These are phyloP conservation scores for Fragaria nilgerrensis DNA, from an alignment of 306 rosid genomes.

Conservation along the genomic window DNA sequence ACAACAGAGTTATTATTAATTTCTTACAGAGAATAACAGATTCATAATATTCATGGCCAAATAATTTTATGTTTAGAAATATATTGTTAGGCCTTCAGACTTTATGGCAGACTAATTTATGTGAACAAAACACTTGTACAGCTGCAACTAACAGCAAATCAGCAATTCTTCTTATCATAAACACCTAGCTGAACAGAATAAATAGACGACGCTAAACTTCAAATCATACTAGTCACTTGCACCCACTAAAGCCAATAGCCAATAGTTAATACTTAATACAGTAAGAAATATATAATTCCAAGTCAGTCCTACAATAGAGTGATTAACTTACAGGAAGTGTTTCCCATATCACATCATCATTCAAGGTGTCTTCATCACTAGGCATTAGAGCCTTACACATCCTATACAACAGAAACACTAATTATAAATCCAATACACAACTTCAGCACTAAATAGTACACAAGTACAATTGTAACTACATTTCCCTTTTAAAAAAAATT, in stretches of 20 bases:
- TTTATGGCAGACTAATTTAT: not conserved
- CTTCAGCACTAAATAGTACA: not conserved
- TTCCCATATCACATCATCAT: constrained; percentile 93
- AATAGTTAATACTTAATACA: constrained; percentile 8
- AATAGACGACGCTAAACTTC: not conserved
- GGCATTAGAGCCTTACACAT: constrained; percentile 97
- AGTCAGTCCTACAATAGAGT: constrained; percentile 18
- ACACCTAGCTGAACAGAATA: not conserved
- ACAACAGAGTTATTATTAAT: not conserved
- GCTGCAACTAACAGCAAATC: not conserved
- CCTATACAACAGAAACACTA: constrained; percentile 41
- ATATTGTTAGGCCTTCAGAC: not conserved
- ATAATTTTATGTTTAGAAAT: not conserved
- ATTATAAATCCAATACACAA: constrained; percentile 16
- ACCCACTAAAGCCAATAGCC: not conserved
- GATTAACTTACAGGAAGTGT: constrained; percentile 87
- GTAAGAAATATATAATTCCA: not conserved
- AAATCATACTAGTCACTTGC: not conserved
- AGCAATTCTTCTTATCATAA: constrained; percentile 1
- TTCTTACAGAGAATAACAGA: not conserved
- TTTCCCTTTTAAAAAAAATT: not conserved
- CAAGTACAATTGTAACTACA: not conserved
- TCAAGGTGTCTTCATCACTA: constrained; percentile 81
- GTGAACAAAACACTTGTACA: not conserved
- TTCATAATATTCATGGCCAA: not conserved